Evolutionary conservation across 2,329 filamentous ascomycete species (phyloP).

Genomic region (Diaporthe australafricana): DNA sequence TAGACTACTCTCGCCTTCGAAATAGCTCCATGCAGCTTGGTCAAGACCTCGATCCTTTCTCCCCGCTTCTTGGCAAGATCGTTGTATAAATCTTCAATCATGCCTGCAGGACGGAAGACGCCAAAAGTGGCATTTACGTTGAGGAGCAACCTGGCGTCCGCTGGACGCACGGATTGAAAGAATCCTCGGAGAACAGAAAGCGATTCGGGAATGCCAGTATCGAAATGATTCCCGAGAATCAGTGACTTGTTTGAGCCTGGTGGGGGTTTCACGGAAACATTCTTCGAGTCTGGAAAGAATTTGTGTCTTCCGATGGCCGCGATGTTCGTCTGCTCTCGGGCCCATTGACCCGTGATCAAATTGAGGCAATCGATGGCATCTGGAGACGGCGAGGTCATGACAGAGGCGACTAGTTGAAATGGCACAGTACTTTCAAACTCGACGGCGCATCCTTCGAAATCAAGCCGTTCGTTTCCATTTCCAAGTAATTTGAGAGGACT

Average conservation of each 20-base stretch:
- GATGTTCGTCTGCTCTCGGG: background rate
- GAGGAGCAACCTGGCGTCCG: constrained; percentile 64
- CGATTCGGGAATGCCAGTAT: background rate
- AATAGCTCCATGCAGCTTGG: constrained; percentile 51
- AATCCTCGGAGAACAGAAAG: constrained; percentile 60
- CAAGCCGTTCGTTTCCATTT: background rate
- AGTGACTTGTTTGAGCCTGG: no score
- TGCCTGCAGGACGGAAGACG: constrained; percentile 59
- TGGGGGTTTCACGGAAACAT: no score
- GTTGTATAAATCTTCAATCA: constrained; percentile 50
- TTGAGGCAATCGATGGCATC: background rate
- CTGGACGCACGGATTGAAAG: constrained; percentile 65
- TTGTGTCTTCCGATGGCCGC: background rate
- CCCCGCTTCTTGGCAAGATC: background rate
- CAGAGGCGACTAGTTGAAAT: background rate
- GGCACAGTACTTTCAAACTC: background rate
- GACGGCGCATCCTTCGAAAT: background rate
- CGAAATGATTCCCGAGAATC: background rate
- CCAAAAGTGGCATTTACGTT: constrained; percentile 68
- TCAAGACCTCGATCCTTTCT: constrained; percentile 42
- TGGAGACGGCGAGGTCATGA: background rate
- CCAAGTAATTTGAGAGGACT: background rate
- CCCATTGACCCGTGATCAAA: background rate
- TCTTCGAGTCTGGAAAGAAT: background rate
- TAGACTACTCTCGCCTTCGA: constrained; percentile 52